A percentile compares a stretch with the other conserved stretches of the same genome.
Evolutionary conservation across 768 basidiomycete species (phyloP).

Genomic region (Amanita inopinata): DNA sequence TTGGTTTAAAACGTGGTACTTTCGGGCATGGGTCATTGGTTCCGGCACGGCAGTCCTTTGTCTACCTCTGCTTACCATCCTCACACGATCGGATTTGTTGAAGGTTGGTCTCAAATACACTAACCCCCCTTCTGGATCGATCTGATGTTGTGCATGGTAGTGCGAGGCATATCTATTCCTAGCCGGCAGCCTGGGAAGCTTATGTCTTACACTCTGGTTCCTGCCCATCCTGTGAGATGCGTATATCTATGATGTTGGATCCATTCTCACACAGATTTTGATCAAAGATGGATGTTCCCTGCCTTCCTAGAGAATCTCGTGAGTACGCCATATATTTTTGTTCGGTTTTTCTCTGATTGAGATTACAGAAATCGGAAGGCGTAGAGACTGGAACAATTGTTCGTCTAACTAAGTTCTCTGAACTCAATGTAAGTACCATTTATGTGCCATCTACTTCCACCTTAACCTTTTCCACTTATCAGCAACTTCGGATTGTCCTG

Average conservation of each 20-base stretch:
- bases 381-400: conserved; percentile 60
- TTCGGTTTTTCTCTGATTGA: not conserved
- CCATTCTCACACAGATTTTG: conserved; percentile 10
- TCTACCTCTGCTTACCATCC: conserved; percentile 62
- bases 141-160: conserved; percentile 26
- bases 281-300: conserved; percentile 52
- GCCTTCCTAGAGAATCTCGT: conserved; percentile 54
- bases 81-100: conserved; percentile 48
- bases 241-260: conserved; percentile 3
- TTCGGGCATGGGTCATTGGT: conserved; percentile 64
- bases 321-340: conserved; percentile 14
- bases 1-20: conserved; percentile 72
- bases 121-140: conserved; percentile 6
- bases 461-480: not conserved
- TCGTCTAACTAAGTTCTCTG: conserved; percentile 71
- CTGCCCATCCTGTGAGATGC: conserved; percentile 50
- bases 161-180: conserved; percentile 63
- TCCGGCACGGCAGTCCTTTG: conserved; percentile 49
- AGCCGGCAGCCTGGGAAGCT: conserved; percentile 57
- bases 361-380: conserved; percentile 48
- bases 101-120: conserved; percentile 32
- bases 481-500: conserved; percentile 66
- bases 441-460: not conserved
- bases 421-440: conserved; percentile 58
- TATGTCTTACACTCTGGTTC: conserved; percentile 68